These are phyloP conservation scores for Yamadazyma dendronema DNA, from an alignment of 1,139 yeast species.

Conservation along the genomic window DNA sequence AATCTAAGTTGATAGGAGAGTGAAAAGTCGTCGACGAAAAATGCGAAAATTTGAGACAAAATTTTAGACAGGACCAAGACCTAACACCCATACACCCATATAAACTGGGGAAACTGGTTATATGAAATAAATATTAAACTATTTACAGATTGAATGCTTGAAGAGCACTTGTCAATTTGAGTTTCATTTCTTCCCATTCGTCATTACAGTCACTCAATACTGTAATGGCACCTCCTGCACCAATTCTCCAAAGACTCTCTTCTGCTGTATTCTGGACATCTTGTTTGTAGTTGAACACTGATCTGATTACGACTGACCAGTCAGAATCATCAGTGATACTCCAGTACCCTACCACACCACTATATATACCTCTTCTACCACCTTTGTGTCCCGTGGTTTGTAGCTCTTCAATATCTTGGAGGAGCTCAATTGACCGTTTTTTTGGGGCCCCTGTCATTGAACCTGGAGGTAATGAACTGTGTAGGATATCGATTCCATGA, in stretches of 20 bases:
- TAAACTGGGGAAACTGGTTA: too few relatives aligned
- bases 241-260: slow-evolving; percentile 68
- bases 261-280: slow-evolving; percentile 37
- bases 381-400: slow-evolving; percentile 42
- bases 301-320: slow-evolving; percentile 94
- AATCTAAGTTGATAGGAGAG: neutral
- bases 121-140: too few relatives aligned
- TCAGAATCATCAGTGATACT: slow-evolving; percentile 84
- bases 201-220: slow-evolving; percentile 76
- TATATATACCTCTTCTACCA: slow-evolving; percentile 78
- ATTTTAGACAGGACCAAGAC: too few relatives aligned
- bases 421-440: slow-evolving; percentile 81
- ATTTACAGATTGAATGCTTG: slow-evolving; percentile 47
- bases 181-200: slow-evolving; percentile 91
- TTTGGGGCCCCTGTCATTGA: slow-evolving; percentile 99
- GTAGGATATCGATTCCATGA: slow-evolving; percentile 75
- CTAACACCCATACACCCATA: too few relatives aligned
- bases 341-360: slow-evolving; percentile 97
- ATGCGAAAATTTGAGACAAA: slow-evolving; percentile 5
- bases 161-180: slow-evolving; percentile 76
- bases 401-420: slow-evolving; percentile 50
- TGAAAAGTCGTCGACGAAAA: slow-evolving; percentile 11
- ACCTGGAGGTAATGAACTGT: slow-evolving; percentile 89
- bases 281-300: slow-evolving; percentile 64
- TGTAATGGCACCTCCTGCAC: slow-evolving; percentile 99